Conservation (phyloP, 1,139 yeast genomes). For the Candida sanyaensis region DNA sequence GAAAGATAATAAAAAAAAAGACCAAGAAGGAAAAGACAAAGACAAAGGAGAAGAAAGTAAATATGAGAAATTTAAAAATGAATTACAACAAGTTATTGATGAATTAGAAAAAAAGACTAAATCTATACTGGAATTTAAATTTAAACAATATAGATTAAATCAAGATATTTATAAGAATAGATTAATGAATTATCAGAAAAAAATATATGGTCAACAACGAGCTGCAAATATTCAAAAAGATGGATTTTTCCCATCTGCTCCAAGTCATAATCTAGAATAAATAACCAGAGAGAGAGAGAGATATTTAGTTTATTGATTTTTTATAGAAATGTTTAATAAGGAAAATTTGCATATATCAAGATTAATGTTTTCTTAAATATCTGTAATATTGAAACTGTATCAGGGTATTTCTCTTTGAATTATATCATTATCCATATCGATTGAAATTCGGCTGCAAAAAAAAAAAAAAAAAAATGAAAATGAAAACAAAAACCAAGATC, state of each 20-base stretch:
- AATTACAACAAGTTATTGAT: slow-evolving; percentile 25
- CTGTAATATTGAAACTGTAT: no score
- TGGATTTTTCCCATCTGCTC: slow-evolving; percentile 59
- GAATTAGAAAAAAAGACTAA: slow-evolving; percentile 23
- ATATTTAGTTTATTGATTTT: background rate
- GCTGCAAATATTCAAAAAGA: slow-evolving; percentile 43
- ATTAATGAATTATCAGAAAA: slow-evolving; percentile 26
- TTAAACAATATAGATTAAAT: slow-evolving; percentile 52
- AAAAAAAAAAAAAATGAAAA: no score
- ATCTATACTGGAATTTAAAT: slow-evolving; percentile 28
- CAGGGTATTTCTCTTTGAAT: no score
- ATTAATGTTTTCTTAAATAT: no score
- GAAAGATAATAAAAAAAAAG: slow-evolving; percentile 16
- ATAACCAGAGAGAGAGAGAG: no score
- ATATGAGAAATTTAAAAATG: slow-evolving; percentile 18
- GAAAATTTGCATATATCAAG: no score
- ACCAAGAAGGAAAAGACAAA: no score
- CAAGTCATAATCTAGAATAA: slow-evolving; percentile 24
- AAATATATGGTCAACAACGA: slow-evolving; percentile 36
- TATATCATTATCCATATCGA: background rate
- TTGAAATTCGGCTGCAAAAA: background rate
- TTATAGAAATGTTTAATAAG: background rate
- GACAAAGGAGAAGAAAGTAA: slow-evolving; percentile 9
- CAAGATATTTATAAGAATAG: slow-evolving; percentile 56
- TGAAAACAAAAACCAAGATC: background rate